These are phyloP conservation scores for Yueomyces sp. DNA, from an alignment of 1,139 yeast genomes.

Conservation along the genomic window DNA sequence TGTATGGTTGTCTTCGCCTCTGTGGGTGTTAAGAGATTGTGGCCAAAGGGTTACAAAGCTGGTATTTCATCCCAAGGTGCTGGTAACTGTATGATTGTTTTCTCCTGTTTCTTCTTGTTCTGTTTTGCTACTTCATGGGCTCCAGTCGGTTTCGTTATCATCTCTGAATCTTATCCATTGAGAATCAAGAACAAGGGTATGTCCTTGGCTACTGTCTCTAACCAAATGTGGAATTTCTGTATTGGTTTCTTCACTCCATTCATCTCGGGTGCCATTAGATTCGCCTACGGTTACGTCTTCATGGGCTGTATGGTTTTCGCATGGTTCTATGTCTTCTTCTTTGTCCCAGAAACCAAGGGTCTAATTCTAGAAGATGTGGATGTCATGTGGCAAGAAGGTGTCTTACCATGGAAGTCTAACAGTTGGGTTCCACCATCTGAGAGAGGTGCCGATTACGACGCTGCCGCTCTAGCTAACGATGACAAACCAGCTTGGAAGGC, in stretches of 20 bases:
- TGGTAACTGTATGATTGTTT: constrained; percentile 45
- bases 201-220: constrained; percentile 59
- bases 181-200: constrained; percentile 65
- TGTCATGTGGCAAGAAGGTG: background rate
- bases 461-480: background rate
- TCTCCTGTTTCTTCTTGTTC: constrained; percentile 63
- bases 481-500: background rate
- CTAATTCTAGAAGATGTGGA: background rate
- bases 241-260: constrained; percentile 64
- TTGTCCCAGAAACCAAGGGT: constrained; percentile 57
- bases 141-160: constrained; percentile 64
- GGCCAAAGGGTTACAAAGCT: constrained; percentile 27
- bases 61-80: constrained; percentile 38
- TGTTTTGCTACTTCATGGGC: constrained; percentile 82
- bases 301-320: constrained; percentile 50
- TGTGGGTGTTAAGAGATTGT: constrained; percentile 31
- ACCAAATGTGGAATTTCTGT: constrained; percentile 67
- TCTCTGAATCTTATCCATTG: constrained; percentile 67
- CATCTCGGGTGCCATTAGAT: constrained; percentile 40
- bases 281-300: constrained; percentile 60
- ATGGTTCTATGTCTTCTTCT: constrained; percentile 42
- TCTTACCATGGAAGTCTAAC: background rate
- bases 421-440: background rate
- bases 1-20: constrained; percentile 55
- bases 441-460: background rate